A percentile compares a stretch with the other conserved stretches of the same genome.
Conservation (phyloP, 2,329 filamentous ascomycete genomes). For the Botrytis pseudocinerea region DNA sequence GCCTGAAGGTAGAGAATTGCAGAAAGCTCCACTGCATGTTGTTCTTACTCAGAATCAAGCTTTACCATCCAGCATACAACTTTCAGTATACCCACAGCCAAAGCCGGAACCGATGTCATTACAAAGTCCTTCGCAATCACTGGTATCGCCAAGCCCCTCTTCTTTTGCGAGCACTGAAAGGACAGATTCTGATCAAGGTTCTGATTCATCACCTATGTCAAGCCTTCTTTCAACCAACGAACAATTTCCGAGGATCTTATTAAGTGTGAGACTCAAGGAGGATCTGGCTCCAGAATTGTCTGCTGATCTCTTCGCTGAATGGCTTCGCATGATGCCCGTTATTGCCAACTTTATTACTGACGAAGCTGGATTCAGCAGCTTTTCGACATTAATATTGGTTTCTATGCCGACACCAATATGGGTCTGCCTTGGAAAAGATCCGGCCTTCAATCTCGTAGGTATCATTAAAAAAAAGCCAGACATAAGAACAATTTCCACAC, state of each 20-base stretch:
- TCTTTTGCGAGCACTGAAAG: background rate
- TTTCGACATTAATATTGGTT: background rate
- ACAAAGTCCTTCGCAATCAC: background rate
- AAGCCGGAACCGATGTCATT: background rate
- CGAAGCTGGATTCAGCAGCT: background rate
- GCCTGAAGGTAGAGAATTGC: background rate
- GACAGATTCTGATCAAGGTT: background rate
- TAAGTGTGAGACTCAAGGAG: background rate
- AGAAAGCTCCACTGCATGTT: background rate
- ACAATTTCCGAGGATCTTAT: background rate
- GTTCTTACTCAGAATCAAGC: background rate
- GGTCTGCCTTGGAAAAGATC: background rate
- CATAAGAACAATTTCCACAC: no score
- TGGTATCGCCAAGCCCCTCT: background rate
- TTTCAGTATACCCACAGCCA: background rate
- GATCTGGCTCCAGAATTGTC: background rate
- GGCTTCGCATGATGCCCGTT: background rate
- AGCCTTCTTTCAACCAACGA: background rate
- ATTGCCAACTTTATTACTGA: background rate
- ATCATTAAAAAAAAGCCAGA: background rate
- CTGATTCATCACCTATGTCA: background rate
- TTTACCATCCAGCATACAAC: constrained; percentile 1
- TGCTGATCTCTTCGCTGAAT: background rate
- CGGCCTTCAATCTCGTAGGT: background rate
- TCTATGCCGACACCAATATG: background rate